Base-by-base conservation (phyloP, 352 stramenopile species). In the Phytopythium sindhum region DNA sequence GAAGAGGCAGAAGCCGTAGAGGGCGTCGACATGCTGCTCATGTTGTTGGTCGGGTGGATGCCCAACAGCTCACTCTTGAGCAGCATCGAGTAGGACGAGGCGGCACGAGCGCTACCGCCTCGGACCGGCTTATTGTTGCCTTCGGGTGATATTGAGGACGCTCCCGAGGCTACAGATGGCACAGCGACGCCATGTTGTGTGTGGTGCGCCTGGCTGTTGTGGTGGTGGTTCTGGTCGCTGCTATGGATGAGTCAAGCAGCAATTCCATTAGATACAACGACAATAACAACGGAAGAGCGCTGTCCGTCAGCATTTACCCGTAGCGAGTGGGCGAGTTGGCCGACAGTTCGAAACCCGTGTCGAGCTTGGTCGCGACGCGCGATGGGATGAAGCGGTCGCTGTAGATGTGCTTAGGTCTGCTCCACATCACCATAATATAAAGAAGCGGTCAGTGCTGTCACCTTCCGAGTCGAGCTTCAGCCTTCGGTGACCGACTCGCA, bases 311-410 rank as follows among this genome's bases (percentile, higher is more conserved):
- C 9, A n/a, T 48, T 33, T 65, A 72, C 67, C 67, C 53, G 17
- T 56, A 56, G 26, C 74, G 68, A 45, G 57, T 62, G 37, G 77
- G 75, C 17, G 79, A 75, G 64, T 89, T 81, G 7, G 78, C 66
- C 41, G 72, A 73, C 23, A 93, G 69, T 8, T 74, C 76, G 26
- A 94, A 96, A 21, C 77, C 81, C 26, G 82, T 83, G 24, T 95
- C 87, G 6, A 96, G 66, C 50, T 92, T 89, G 9, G 87, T 91
- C 9, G 73, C 75, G 15, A 89, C 39, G 11, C 85, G 75, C 10
- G 81, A 91, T 26, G 88, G 88, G 47, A 96, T 95, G 57, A 95
- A 96, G 11, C 88, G 83, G 60, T 96, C 88, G 44, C 85, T 95
- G 76, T 96, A 95, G 63, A 96, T 88, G 58, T 89, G 73, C 62